Conservation (phyloP, 2,329 filamentous ascomycete species). For the Acephala macrosclerotiorum region DNA sequence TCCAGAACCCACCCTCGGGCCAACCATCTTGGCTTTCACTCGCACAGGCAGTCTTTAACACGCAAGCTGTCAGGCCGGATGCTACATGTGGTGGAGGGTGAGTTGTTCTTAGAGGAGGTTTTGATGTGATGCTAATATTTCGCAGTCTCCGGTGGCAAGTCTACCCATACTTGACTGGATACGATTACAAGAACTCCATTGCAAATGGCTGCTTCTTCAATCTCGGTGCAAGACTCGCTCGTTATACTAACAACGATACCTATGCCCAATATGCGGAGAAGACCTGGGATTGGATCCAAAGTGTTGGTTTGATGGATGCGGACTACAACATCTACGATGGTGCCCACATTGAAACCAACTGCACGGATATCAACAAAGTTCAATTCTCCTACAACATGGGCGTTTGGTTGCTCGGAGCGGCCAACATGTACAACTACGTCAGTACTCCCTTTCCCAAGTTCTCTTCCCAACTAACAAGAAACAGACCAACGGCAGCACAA, state of each 20-base stretch:
- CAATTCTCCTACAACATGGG: slow-evolving; percentile 77
- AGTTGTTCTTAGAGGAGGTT: slow-evolving; percentile 22
- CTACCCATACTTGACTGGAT: slow-evolving; percentile 68
- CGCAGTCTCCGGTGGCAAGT: slow-evolving; percentile 79
- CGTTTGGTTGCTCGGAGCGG: slow-evolving; percentile 63
- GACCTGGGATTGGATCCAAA: slow-evolving; percentile 70
- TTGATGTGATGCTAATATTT: slow-evolving; percentile 21
- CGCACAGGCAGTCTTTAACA: slow-evolving; percentile 81
- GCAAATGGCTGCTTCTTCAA: slow-evolving; percentile 77
- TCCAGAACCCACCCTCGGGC: slow-evolving; percentile 68
- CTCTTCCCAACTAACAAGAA: slow-evolving; percentile 53
- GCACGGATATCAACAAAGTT: slow-evolving; percentile 60
- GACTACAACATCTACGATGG: slow-evolving; percentile 66
- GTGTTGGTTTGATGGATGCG: slow-evolving; percentile 63
- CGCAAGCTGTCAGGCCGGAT: slow-evolving; percentile 77
- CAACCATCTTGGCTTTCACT: slow-evolving; percentile 80
- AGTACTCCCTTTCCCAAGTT: slow-evolving; percentile 55
- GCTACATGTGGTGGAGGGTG: slow-evolving; percentile 71
- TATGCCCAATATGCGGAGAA: slow-evolving; percentile 79
- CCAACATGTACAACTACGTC: slow-evolving; percentile 57
- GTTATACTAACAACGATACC: slow-evolving; percentile 80
- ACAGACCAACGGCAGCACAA: slow-evolving; percentile 45
- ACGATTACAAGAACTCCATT: slow-evolving; percentile 72
- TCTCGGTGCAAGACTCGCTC: slow-evolving; percentile 72
- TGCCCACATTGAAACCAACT: slow-evolving; percentile 52